Percentiles rank a stretch among this genome's conserved stretches.
These are phyloP conservation scores for Phytophthora melonis DNA, from an alignment of 352 stramenopile species.

Conservation along the genomic window DNA sequence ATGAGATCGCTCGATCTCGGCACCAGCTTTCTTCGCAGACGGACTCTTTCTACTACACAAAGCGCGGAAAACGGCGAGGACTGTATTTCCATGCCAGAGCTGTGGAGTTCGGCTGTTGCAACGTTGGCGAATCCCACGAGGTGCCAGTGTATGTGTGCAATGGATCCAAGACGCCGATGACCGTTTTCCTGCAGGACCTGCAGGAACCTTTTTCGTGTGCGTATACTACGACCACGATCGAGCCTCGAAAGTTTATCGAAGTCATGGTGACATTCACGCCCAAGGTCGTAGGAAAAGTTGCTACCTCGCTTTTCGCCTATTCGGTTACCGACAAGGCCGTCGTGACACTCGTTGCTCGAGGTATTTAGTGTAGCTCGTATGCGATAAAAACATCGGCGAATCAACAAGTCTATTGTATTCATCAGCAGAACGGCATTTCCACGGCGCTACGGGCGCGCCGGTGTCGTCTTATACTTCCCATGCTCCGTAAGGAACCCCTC, in stretches of 20 bases:
- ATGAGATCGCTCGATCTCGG: constrained; percentile 65
- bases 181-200: constrained; percentile 84
- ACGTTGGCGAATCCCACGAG: constrained; percentile 78
- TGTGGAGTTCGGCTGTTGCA: constrained; percentile 84
- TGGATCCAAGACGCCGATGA: constrained; percentile 80
- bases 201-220: constrained; percentile 79
- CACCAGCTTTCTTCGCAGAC: constrained; percentile 79
- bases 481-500: constrained; percentile 75
- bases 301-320: constrained; percentile 85
- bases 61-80: constrained; percentile 72
- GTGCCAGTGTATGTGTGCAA: constrained; percentile 91
- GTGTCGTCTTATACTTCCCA: constrained; percentile 45
- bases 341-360: constrained; percentile 79
- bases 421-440: neutral
- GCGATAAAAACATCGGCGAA: constrained; percentile 5
- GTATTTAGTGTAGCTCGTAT: constrained; percentile 58
- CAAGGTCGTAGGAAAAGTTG: constrained; percentile 82
- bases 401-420: constrained; percentile 38
- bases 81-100: constrained; percentile 87
- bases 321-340: constrained; percentile 83
- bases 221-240: constrained; percentile 84
- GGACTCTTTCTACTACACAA: constrained; percentile 90
- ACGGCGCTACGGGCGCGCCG: constrained; percentile 24
- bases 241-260: constrained; percentile 87
- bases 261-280: constrained; percentile 80